phyloP scores from a whole-genome alignment of 768 basidiomycete genomes.

The Exidia glandulosa region DNA sequence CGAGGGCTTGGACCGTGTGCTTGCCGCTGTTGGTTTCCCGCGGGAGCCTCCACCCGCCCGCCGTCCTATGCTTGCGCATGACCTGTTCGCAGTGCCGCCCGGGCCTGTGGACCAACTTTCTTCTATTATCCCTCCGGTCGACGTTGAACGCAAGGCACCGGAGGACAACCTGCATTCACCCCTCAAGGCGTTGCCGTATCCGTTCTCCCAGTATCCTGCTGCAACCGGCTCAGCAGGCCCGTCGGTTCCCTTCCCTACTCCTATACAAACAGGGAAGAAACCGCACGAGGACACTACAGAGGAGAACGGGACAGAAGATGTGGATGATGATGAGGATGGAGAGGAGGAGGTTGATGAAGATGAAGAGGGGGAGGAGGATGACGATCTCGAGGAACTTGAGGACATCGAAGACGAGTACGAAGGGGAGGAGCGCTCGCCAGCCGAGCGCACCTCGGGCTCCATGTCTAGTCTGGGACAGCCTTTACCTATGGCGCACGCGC shows the following conservation, averaged over 20 bases:
- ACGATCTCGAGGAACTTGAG: constrained; percentile 6
- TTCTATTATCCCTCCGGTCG: constrained; percentile 30
- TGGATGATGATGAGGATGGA: constrained; percentile 28
- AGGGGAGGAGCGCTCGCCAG: constrained; percentile 41
- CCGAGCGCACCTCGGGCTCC: constrained; percentile 56
- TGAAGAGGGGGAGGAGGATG: constrained; percentile 31
- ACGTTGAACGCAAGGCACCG: constrained; percentile 33
- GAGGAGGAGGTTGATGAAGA: no score
- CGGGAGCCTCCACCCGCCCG: constrained; percentile 40
- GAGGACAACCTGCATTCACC: constrained; percentile 37
- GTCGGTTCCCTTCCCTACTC: constrained; percentile 58
- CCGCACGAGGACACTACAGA: constrained; percentile 21
- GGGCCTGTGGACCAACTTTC: constrained; percentile 22
- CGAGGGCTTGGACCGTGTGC: constrained; percentile 49
- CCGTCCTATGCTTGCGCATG: constrained; percentile 47
- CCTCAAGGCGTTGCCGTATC: constrained; percentile 51
- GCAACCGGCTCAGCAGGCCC: constrained; percentile 30
- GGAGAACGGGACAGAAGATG: constrained; percentile 15
- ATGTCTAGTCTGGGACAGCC: constrained; percentile 81
- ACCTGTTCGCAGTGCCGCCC: constrained; percentile 49
- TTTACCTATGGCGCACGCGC: constrained; percentile 32
- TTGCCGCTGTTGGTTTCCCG: constrained; percentile 45
- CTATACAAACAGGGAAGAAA: constrained; percentile 29
- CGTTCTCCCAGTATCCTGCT: constrained; percentile 48
- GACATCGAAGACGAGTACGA: constrained; percentile 18